Evolutionary conservation across 768 basidiomycete genomes (phyloP).

Genomic region (Termitomyces sp.): DNA sequence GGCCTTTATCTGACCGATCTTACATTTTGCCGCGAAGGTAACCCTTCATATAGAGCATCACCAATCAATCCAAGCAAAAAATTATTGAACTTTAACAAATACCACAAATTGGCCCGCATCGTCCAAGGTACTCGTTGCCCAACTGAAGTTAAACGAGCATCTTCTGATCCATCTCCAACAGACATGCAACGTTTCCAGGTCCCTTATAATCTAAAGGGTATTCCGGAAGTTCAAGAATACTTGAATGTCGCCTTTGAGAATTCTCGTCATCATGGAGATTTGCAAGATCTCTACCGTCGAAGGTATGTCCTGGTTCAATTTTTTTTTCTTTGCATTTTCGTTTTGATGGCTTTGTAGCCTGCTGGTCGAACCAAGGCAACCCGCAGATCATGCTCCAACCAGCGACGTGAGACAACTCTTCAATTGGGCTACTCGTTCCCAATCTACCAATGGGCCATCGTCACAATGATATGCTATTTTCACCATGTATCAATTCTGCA

Average conservation of each 20-base stretch:
- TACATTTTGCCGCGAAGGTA: slow-evolving; percentile 95
- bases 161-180: slow-evolving; percentile 19
- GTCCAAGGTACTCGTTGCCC: slow-evolving; percentile 56
- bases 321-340: slow-evolving; percentile 17
- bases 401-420: slow-evolving; percentile 78
- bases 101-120: slow-evolving; percentile 84
- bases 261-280: slow-evolving; percentile 72
- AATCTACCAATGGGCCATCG: slow-evolving; percentile 25
- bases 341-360: slow-evolving; percentile 41
- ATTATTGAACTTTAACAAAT: slow-evolving; percentile 95
- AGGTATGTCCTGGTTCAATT: slow-evolving; percentile 57
- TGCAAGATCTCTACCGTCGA: slow-evolving; percentile 82
- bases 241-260: slow-evolving; percentile 71
- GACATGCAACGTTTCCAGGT: slow-evolving; percentile 94
- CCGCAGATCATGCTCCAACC: slow-evolving; percentile 61
- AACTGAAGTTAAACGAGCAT: not conserved
- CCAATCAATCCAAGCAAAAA: slow-evolving; percentile 72
- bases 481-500: slow-evolving; percentile 5
- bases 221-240: slow-evolving; percentile 86
- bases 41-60: slow-evolving; percentile 79
- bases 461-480: slow-evolving; percentile 49
- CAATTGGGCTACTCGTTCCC: slow-evolving; percentile 70
- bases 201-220: slow-evolving; percentile 80
- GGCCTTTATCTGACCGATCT: slow-evolving; percentile 88
- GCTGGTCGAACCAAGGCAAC: slow-evolving; percentile 79